Base-by-base conservation (phyloP, 1,284 basidiomycete genomes). In the Apiotrichum brassicae region DNA sequence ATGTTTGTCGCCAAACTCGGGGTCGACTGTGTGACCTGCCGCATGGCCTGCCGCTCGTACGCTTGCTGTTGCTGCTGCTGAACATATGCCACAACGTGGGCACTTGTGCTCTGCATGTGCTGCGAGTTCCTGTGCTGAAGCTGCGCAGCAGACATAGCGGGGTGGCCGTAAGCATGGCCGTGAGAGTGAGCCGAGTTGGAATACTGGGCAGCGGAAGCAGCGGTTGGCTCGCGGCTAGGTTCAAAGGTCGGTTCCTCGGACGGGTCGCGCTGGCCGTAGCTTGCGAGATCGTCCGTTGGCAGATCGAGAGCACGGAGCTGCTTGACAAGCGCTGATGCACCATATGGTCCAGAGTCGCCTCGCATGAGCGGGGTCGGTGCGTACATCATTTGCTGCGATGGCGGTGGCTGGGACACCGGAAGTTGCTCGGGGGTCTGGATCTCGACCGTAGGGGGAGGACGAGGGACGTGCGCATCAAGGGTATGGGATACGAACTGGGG, bases 401-500 rank as follows among this genome's bases (percentile, higher is more conserved):
- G 16, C 11, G 43, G 33, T 13, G 32, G 43, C 22, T n/a, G 22
- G 4, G 13, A 22, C 32, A 23, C n/a, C 1, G 26, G 25, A 13
- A 33, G 23, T 30, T 43, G 47, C 22, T 48, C 47, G 6, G 47
- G 47, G 2, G 47, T 37, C 40, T 42, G 34, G 20, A 48, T 43
- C 34, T 43, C 47, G 34, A 43, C 41, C 6, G 41, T 35, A 7
- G 68, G 73, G 9, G 68, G 72, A 25, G 43, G 28, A 28, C 23
- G 22, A 36, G 38, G 6, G 30, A 25, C 26, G 38, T 44, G 16
- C 13, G 33, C 9, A 40, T 46, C 36, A 80, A 80, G 66, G 83
- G 82, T 81, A 81, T 9, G 81, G 80, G 32, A 79, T 81, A n/a
- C 33, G 12, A 80, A 65, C 45, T 73, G 75, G 33, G 81, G 80